Conservation (phyloP, 2,329 filamentous ascomycete species). For the Cladosporium sp. region DNA sequence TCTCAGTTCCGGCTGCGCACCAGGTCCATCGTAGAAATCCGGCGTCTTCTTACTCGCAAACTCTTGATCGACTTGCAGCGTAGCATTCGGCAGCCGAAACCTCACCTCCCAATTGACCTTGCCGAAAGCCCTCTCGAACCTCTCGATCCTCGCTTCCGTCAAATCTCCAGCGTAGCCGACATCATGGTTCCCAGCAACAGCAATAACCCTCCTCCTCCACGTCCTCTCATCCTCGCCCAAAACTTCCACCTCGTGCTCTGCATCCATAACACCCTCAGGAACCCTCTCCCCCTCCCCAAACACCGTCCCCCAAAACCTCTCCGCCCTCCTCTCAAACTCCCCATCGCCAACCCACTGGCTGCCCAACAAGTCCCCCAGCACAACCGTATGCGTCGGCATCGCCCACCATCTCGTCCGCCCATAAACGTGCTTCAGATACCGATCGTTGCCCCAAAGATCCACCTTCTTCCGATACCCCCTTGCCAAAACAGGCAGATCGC, state of each 20-base stretch:
- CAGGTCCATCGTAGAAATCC: conserved; percentile 15
- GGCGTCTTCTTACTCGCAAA: background rate
- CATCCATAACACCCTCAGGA: conserved; percentile 33
- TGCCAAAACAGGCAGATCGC: conserved; percentile 45
- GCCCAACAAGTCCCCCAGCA: conserved; percentile 87
- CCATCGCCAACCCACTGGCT: conserved; percentile 90
- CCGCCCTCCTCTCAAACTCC: conserved; percentile 74
- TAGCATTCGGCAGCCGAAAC: conserved; percentile 50
- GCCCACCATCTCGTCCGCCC: conserved; percentile 81
- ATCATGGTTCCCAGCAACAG: conserved; percentile 93
- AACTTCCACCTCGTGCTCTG: conserved; percentile 38
- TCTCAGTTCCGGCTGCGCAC: conserved; percentile 65
- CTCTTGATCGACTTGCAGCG: conserved; percentile 19
- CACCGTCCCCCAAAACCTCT: conserved; percentile 77
- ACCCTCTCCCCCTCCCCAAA: conserved; percentile 57
- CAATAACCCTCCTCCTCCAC: conserved; percentile 80
- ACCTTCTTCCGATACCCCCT: conserved; percentile 73
- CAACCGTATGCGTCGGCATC: conserved; percentile 79
- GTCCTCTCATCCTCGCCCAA: conserved; percentile 42
- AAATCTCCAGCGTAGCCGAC: conserved; percentile 95
- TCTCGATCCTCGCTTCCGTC: conserved; percentile 68
- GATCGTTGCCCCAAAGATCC: conserved; percentile 91
- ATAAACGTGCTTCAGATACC: conserved; percentile 91
- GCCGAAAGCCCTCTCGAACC: conserved; percentile 85
- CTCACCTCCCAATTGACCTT: conserved; percentile 86